These are phyloP conservation scores for Agrocybe praecox DNA, from an alignment of 768 basidiomycete species.

Conservation along the genomic window DNA sequence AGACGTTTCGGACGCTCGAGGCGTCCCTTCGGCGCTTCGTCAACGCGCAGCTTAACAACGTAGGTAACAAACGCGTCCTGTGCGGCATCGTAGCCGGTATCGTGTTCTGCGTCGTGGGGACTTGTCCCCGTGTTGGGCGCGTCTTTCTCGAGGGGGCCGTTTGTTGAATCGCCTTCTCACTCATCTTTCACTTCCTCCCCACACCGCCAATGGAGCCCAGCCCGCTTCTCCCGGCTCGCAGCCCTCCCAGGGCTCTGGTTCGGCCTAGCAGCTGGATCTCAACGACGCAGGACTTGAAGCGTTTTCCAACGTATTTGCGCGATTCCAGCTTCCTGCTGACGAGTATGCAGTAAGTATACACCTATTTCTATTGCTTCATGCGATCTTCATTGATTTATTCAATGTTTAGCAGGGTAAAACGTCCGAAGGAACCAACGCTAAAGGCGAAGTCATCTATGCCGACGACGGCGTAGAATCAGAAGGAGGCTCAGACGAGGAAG, in stretches of 20 bases:
- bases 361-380: background rate
- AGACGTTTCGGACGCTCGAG: constrained; percentile 60
- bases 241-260: constrained; percentile 74
- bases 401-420: constrained; percentile 41
- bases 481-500: constrained; percentile 70
- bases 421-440: constrained; percentile 41
- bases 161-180: background rate
- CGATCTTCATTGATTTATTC: background rate
- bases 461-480: constrained; percentile 93
- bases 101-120: constrained; percentile 47
- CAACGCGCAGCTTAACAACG: constrained; percentile 67
- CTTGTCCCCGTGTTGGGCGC: constrained; percentile 48
- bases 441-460: constrained; percentile 96
- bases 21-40: constrained; percentile 70
- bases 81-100: constrained; percentile 71
- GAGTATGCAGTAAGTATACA: constrained; percentile 58
- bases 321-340: constrained; percentile 80
- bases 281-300: constrained; percentile 75
- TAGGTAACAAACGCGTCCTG: constrained; percentile 68
- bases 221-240: constrained; percentile 59
- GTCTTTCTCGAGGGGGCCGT: constrained; percentile 40
- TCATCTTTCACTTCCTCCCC: too few relatives aligned
- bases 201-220: constrained; percentile 35
- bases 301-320: constrained; percentile 93
- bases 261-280: constrained; percentile 79